A percentile compares a stretch with the other conserved stretches of the same genome.
Evolutionary conservation across 257 asterid species (phyloP).

Genomic region (Salvia splendens): DNA sequence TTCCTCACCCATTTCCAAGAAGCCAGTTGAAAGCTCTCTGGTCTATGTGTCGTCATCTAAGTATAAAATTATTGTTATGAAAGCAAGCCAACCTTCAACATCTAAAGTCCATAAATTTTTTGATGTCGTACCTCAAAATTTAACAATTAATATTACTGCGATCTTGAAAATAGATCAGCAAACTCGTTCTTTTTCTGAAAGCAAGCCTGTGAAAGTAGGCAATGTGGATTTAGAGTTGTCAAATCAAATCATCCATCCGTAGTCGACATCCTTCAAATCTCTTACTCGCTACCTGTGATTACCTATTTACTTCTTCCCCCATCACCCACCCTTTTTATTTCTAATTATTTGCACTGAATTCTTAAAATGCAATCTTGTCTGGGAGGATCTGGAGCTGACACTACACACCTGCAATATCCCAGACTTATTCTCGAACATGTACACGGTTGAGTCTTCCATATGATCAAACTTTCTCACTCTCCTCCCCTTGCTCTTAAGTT

Average conservation of each 20-base stretch:
- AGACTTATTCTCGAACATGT: neutral
- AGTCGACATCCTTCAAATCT: neutral
- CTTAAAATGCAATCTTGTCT: neutral
- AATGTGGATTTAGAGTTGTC: neutral
- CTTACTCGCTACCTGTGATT: neutral
- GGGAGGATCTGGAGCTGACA: neutral
- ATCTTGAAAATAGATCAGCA: neutral
- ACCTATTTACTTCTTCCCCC: neutral
- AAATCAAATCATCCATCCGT: neutral
- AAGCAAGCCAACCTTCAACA: neutral
- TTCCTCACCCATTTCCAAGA: neutral
- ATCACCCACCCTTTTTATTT: neutral
- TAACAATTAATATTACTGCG: neutral
- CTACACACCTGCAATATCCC: neutral
- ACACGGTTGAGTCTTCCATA: constrained; percentile 2
- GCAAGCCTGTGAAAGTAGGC: neutral
- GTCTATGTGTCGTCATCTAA: neutral
- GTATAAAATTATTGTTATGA: neutral
- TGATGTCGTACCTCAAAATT: neutral
- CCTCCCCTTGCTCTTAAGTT: neutral
- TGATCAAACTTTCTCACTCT: neutral
- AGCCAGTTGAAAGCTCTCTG: neutral
- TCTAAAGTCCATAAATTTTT: neutral
- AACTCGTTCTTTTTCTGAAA: neutral
- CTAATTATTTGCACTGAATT: neutral